These are phyloP conservation scores for Corylus avellana DNA, from an alignment of 306 rosid species.

Conservation along the genomic window DNA sequence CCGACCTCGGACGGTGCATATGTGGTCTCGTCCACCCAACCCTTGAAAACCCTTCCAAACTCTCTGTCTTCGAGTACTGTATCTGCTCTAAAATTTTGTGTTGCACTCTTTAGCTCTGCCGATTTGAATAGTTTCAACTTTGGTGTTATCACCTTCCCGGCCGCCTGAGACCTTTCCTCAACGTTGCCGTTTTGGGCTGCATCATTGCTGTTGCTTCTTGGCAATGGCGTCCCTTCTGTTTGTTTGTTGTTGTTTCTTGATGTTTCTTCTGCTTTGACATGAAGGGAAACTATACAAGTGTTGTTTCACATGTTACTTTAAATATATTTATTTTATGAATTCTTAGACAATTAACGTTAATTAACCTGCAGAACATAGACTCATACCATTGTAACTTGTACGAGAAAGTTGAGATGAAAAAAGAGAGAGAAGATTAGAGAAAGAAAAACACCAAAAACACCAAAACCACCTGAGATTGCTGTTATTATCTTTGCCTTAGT, in stretches of 20 bases:
- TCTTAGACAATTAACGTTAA: too few species aligned
- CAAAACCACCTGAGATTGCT: background rate
- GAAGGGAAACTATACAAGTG: background rate
- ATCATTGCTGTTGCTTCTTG: background rate
- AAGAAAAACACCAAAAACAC: background rate
- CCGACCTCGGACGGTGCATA: slow-evolving; percentile 67
- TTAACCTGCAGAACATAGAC: too few species aligned
- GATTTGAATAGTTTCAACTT: slow-evolving; percentile 50
- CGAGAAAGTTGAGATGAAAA: too few species aligned
- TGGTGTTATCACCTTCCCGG: slow-evolving; percentile 18
- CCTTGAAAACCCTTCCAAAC: slow-evolving; percentile 86
- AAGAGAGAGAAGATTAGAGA: background rate
- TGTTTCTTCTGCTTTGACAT: background rate
- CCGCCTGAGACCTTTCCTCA: background rate
- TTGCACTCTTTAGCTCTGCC: slow-evolving; percentile 71
- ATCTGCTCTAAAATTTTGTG: slow-evolving; percentile 55
- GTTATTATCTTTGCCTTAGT: too few species aligned
- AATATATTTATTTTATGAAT: too few species aligned
- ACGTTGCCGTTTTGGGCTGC: background rate
- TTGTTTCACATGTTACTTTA: too few species aligned
- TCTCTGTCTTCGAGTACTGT: slow-evolving; percentile 78
- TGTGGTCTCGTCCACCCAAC: slow-evolving; percentile 67
- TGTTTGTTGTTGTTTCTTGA: background rate
- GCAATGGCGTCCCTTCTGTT: background rate
- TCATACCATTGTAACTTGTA: too few species aligned